These are phyloP conservation scores for Aspergillus sergii DNA, from an alignment of 2,329 filamentous ascomycete species.

Conservation along the genomic window DNA sequence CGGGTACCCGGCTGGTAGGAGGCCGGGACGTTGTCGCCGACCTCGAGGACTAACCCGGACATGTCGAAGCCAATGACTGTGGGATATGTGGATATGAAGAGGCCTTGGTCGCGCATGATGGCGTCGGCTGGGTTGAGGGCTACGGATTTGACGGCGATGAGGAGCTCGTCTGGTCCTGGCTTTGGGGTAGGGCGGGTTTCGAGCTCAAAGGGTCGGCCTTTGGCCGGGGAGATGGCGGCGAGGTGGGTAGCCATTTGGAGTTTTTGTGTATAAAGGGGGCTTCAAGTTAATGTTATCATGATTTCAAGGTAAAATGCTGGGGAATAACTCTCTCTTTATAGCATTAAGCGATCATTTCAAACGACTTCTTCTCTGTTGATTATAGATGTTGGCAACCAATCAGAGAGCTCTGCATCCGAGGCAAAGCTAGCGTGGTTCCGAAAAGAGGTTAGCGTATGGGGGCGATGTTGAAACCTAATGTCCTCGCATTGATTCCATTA, in stretches of 20 bases:
- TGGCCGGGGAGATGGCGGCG: constrained; percentile 41
- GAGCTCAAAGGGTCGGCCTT: constrained; percentile 43
- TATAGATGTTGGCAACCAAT: constrained; percentile 22
- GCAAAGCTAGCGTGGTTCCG: constrained; percentile 21
- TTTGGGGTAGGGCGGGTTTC: constrained; percentile 46
- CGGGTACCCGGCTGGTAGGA: constrained; percentile 40
- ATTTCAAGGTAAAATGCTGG: neutral
- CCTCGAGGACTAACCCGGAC: constrained; percentile 46
- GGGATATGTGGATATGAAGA: constrained; percentile 47
- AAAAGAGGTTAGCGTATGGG: constrained; percentile 17
- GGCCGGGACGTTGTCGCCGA: constrained; percentile 43
- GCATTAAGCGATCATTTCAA: too few relatives aligned
- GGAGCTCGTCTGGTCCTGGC: constrained; percentile 51
- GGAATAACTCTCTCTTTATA: neutral
- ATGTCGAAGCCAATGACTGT: constrained; percentile 45
- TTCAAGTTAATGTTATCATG: neutral
- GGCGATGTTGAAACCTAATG: too few relatives aligned
- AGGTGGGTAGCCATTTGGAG: constrained; percentile 41
- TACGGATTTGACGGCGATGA: constrained; percentile 52
- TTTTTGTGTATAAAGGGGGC: neutral
- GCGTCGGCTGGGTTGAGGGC: constrained; percentile 54
- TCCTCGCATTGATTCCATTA: neutral
- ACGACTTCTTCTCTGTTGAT: too few relatives aligned
- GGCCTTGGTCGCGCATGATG: constrained; percentile 46
- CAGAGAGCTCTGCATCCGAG: constrained; percentile 23